These are phyloP conservation scores for Starmerella vitae DNA, from an alignment of 805 yeast species.

Conservation along the genomic window DNA sequence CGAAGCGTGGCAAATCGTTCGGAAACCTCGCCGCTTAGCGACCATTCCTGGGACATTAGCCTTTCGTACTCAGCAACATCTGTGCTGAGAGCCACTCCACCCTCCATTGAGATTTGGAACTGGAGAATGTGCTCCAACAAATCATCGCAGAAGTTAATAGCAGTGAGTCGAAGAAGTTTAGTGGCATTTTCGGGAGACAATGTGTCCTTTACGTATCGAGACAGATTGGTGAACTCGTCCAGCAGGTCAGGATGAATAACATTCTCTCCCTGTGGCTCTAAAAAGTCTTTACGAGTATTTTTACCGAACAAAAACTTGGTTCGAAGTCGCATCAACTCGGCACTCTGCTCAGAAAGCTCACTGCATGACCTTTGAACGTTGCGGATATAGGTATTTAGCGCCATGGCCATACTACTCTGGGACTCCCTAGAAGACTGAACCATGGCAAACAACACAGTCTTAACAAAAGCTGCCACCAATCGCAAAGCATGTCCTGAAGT, in stretches of 20 bases:
- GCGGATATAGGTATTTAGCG: slow-evolving; percentile 39
- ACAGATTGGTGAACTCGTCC: slow-evolving; percentile 35
- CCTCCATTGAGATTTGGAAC: slow-evolving; percentile 62
- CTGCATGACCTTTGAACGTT: slow-evolving; percentile 52
- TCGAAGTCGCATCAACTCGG: slow-evolving; percentile 40
- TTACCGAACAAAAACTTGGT: slow-evolving; percentile 40
- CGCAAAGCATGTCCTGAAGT: slow-evolving; percentile 46
- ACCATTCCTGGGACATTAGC: slow-evolving; percentile 49
- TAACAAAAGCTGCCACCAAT: slow-evolving; percentile 56
- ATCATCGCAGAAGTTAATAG: slow-evolving; percentile 42
- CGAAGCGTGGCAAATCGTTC: slow-evolving; percentile 57
- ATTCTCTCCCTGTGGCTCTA: slow-evolving; percentile 22
- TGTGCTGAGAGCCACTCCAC: slow-evolving; percentile 69
- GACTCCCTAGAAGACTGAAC: slow-evolving; percentile 39
- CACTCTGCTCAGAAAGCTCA: slow-evolving; percentile 45
- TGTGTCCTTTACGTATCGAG: slow-evolving; percentile 31
- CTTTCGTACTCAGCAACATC: slow-evolving; percentile 69
- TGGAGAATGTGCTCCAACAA: slow-evolving; percentile 62
- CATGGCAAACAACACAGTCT: slow-evolving; percentile 63
- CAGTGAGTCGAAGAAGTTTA: slow-evolving; percentile 42
- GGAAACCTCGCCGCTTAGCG: slow-evolving; percentile 38
- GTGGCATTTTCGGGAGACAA: slow-evolving; percentile 38
- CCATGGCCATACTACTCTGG: slow-evolving; percentile 44
- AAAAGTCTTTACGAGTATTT: slow-evolving; percentile 65
- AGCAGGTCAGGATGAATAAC: slow-evolving; percentile 34